Base-by-base conservation (phyloP, 345 rosid genomes). In the Gossypium thurberi region DNA sequence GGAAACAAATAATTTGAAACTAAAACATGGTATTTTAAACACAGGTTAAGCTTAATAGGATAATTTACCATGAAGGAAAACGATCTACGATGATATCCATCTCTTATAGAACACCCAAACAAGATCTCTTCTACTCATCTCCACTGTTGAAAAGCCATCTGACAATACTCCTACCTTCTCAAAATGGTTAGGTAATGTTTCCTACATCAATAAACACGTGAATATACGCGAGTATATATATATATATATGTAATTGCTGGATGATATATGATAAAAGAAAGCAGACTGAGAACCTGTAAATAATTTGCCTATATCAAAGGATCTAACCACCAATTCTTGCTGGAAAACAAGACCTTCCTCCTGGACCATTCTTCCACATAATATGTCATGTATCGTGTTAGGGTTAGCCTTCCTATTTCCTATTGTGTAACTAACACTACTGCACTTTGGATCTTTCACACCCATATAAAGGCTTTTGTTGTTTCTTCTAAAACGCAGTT, bases 41-140 rank as follows among this genome's bases (percentile, higher is more conserved):
- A 26, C 3, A 2, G 28, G 2, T 26, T 2, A 26, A 26, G 28
- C 28, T 26, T 26, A 26, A 26, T 26, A 2, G 3, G 21, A 52
- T 59, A 51, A 1, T 7, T 59, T 78, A 78, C 87, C 82, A 77
- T 13, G 75, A 67, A 75, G 84, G 81, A 69, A 69, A 79, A 33
- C 68, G 20, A 21, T 79, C 76, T 1, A 79, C 57, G 17, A 9
- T 47, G 10, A 77, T 60, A 15, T 75, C 68, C 18, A 52, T 28
- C 33, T 28, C 59, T n/a, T 64, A 20, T 28, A 23, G 25, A 69
- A 6, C 6, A 81, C 77, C 83, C 84, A 77, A 6, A 70, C 71
- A 42, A 81, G 61, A 61, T 77, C 44, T 26, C 70, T 72, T 65
- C 12, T 61, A 10, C 33, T 21, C 83, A 79, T 84, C 65, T 74